A percentile compares a stretch with the other conserved stretches of the same genome.
These are phyloP conservation scores for Pichia sp. DNA, from an alignment of 1,139 yeast genomes.

Conservation along the genomic window DNA sequence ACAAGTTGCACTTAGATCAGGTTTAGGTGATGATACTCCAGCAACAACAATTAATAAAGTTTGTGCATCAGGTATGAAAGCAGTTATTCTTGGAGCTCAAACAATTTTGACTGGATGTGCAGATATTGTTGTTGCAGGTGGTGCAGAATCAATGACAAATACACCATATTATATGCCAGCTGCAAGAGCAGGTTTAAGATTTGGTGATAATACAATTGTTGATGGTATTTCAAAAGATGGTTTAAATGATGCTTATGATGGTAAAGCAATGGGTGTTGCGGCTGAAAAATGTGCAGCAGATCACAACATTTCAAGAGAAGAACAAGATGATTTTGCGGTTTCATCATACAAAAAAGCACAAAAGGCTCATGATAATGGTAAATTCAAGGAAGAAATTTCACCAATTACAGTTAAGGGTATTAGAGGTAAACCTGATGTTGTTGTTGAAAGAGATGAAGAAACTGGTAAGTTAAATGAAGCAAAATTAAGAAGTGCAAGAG, in stretches of 20 bases:
- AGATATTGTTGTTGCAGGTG: conserved; percentile 92
- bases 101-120: conserved; percentile 83
- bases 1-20: conserved; percentile 91
- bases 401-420: conserved; percentile 84
- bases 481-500: conserved; percentile 72
- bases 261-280: conserved; percentile 87
- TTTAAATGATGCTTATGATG: conserved; percentile 80
- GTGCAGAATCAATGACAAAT: conserved; percentile 96
- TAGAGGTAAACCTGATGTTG: conserved; percentile 87
- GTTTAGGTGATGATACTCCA: conserved; percentile 67
- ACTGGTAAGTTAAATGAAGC: conserved; percentile 65
- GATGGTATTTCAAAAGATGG: conserved; percentile 94
- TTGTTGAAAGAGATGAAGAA: conserved; percentile 70
- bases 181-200: conserved; percentile 84
- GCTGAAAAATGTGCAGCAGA: conserved; percentile 93
- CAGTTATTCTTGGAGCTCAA: conserved; percentile 86
- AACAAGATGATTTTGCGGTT: conserved; percentile 68
- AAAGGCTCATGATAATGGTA: conserved; percentile 70
- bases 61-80: conserved; percentile 94
- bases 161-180: conserved; percentile 88
- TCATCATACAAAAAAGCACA: conserved; percentile 72
- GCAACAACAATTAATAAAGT: conserved; percentile 94
- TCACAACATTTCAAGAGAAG: conserved; percentile 55
- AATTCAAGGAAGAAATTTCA: conserved; percentile 72
- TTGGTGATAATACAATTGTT: conserved; percentile 69